Percentiles rank a stretch among this genome's conserved stretches.
phyloP scores from a whole-genome alignment of 2,329 filamentous ascomycete species.

The Phialemoniopsis sp. region DNA sequence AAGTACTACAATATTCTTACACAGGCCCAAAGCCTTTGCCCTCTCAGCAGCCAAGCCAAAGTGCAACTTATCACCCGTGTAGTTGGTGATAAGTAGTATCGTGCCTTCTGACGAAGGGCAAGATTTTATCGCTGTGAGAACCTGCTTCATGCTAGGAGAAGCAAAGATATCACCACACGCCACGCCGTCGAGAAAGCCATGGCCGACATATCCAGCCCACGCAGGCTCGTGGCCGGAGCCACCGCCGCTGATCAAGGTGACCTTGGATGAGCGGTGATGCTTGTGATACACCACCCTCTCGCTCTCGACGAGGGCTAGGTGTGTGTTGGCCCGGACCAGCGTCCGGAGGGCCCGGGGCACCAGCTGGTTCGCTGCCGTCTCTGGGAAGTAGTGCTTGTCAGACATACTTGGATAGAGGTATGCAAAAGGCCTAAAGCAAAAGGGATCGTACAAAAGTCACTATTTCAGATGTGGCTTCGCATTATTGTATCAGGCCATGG shows the following conservation, averaged over 20 bases:
- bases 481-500: too few relatives aligned
- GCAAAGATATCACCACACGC: conserved; percentile 82
- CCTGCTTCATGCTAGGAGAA: conserved; percentile 70
- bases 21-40: conserved; percentile 72
- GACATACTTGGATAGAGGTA: conserved; percentile 35
- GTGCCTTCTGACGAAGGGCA: conserved; percentile 65
- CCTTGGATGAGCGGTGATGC: conserved; percentile 32
- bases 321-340: conserved; percentile 37
- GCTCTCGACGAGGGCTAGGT: conserved; percentile 34
- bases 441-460: too few relatives aligned
- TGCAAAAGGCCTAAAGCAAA: not conserved
- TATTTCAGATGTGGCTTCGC: too few relatives aligned
- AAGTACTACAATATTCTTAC: conserved; percentile 75
- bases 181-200: conserved; percentile 71
- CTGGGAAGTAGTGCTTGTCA: conserved; percentile 49
- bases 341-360: conserved; percentile 42
- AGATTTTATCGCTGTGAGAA: conserved; percentile 66
- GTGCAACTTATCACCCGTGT: conserved; percentile 82
- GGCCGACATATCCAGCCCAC: conserved; percentile 79
- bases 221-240: conserved; percentile 86
- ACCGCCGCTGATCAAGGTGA: conserved; percentile 81
- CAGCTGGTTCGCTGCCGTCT: conserved; percentile 37
- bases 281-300: conserved; percentile 43
- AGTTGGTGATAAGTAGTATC: conserved; percentile 90
- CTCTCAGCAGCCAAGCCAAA: conserved; percentile 92